Conservation (phyloP, 2,329 filamentous ascomycete genomes). For the Pochonia chlamydosporia region DNA sequence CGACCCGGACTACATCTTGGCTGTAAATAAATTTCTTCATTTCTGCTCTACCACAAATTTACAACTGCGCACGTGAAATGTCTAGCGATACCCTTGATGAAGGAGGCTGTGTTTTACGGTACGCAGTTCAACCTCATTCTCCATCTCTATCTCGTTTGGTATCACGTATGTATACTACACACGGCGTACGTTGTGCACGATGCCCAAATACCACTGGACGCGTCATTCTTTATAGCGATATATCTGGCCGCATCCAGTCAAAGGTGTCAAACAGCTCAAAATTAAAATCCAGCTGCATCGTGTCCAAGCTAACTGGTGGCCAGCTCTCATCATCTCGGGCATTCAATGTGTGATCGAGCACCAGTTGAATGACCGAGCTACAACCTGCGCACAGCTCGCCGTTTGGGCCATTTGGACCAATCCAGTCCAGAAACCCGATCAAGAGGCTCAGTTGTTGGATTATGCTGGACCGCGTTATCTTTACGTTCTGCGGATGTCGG, state of each 20-base stretch:
- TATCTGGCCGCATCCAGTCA: conserved; percentile 29
- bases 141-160: too few relatives aligned
- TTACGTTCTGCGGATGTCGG: conserved; percentile 7
- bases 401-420: conserved; percentile 39
- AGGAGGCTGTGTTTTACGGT: too few relatives aligned
- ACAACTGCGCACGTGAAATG: too few relatives aligned
- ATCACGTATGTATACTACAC: too few relatives aligned
- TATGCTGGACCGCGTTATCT: conserved; percentile 37
- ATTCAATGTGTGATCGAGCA: conserved; percentile 43
- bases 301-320: conserved; percentile 18
- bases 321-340: conserved; percentile 10
- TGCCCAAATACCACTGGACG: too few relatives aligned
- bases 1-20: too few relatives aligned
- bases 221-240: too few relatives aligned
- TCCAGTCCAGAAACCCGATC: conserved; percentile 43
- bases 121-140: too few relatives aligned
- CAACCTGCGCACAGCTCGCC: conserved; percentile 35
- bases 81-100: too few relatives aligned
- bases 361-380: conserved; percentile 39
- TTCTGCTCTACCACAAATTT: too few relatives aligned
- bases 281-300: conserved; percentile 28
- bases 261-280: conserved; percentile 41
- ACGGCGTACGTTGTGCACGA: too few relatives aligned
- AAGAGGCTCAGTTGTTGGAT: conserved; percentile 45
- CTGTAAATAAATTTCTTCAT: too few relatives aligned